Conservation (phyloP, 768 basidiomycete species). For the Amanita muscaria region DNA sequence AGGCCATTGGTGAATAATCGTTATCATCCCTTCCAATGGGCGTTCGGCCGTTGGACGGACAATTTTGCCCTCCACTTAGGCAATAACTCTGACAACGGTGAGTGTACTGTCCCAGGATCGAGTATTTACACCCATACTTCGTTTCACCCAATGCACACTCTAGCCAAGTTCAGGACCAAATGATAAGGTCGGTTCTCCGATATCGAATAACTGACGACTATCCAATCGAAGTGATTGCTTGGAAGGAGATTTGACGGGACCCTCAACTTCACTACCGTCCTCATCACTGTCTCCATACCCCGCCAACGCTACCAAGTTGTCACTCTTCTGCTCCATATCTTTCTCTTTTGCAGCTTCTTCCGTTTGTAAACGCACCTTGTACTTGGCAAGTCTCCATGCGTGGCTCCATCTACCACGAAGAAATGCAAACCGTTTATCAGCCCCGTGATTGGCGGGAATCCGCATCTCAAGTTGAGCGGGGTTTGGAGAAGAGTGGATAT, state of each 20-base stretch:
- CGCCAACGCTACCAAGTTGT: too few relatives aligned
- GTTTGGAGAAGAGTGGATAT: constrained; percentile 64
- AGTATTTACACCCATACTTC: too few relatives aligned
- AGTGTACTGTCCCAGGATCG: too few relatives aligned
- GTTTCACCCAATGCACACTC: constrained; percentile 85
- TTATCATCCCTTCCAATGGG: constrained; percentile 84
- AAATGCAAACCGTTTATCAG: constrained; percentile 74
- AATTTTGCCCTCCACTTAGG: constrained; percentile 83
- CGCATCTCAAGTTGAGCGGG: constrained; percentile 79
- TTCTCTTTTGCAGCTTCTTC: too few relatives aligned
- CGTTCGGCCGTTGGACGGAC: constrained; percentile 84
- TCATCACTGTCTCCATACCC: too few relatives aligned
- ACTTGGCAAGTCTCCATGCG: constrained; percentile 53
- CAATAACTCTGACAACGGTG: constrained; percentile 57
- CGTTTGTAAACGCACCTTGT: too few relatives aligned
- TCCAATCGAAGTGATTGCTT: constrained; percentile 75
- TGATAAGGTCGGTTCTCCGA: constrained; percentile 53
- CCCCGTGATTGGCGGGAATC: constrained; percentile 79
- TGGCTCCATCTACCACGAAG: constrained; percentile 66
- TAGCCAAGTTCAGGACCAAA: constrained; percentile 87
- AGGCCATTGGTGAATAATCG: constrained; percentile 94
- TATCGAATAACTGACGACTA: constrained; percentile 62
- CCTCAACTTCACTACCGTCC: too few relatives aligned
- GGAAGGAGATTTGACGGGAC: too few relatives aligned
- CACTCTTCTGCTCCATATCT: too few relatives aligned